Evolutionary conservation across 768 basidiomycete genomes (phyloP).

Genomic region (Mycena amicta): DNA sequence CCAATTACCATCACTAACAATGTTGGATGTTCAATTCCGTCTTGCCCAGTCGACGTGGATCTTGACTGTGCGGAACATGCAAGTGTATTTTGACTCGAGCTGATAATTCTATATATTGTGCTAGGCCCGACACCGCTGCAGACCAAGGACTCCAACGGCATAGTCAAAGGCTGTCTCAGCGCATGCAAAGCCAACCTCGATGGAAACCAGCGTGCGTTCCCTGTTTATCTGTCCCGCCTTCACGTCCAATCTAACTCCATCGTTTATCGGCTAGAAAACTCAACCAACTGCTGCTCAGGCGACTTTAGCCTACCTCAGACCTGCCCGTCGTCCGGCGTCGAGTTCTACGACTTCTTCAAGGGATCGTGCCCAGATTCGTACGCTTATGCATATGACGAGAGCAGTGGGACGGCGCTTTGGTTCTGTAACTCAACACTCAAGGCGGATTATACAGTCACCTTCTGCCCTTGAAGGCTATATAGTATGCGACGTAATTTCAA

Average conservation of each 20-base stretch:
- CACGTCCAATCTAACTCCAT: slow-evolving; percentile 18
- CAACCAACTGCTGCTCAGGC: slow-evolving; percentile 14
- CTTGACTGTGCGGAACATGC: slow-evolving; percentile 29
- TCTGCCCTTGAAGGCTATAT: slow-evolving; percentile 10
- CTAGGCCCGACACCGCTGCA: slow-evolving; percentile 12
- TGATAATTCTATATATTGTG: too few relatives aligned
- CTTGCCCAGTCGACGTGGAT: slow-evolving; percentile 47
- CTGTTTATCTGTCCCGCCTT: slow-evolving; percentile 16
- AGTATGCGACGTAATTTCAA: too few relatives aligned
- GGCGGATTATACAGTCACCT: slow-evolving; percentile 7
- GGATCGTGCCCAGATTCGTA: slow-evolving; percentile 12
- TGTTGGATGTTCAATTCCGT: slow-evolving; percentile 38
- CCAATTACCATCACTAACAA: slow-evolving; percentile 44
- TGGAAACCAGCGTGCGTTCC: slow-evolving; percentile 19
- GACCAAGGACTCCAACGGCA: neutral
- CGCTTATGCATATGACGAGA: slow-evolving; percentile 16
- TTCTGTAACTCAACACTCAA: slow-evolving; percentile 1
- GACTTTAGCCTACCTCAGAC: slow-evolving; percentile 2
- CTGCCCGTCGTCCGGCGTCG: slow-evolving; percentile 9
- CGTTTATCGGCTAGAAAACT: slow-evolving; percentile 1
- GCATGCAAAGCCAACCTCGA: slow-evolving; percentile 17
- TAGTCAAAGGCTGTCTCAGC: slow-evolving; percentile 6
- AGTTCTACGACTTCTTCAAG: slow-evolving; percentile 15
- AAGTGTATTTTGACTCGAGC: too few relatives aligned
- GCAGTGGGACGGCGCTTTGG: slow-evolving; percentile 10